phyloP scores from a whole-genome alignment of 208 protist genomes.

The Leishmania mexicana region DNA sequence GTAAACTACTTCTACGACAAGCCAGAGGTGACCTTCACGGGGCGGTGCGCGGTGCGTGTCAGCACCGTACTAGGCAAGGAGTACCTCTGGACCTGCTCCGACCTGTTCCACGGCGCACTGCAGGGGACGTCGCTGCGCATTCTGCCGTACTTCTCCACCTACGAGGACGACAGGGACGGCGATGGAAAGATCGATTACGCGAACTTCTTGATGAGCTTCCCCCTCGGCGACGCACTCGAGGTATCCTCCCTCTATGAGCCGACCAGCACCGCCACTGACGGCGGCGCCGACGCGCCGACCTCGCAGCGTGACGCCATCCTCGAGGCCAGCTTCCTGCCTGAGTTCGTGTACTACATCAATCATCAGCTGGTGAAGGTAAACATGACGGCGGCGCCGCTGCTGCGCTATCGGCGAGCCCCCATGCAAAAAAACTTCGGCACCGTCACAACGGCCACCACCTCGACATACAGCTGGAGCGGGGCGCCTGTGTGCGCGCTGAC shows the following conservation, averaged over 20 bases:
- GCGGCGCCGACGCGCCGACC: slow-evolving; percentile 17
- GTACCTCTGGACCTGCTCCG: slow-evolving; percentile 80
- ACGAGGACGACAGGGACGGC: slow-evolving; percentile 49
- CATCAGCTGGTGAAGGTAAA: slow-evolving; percentile 50
- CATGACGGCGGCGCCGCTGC: slow-evolving; percentile 71
- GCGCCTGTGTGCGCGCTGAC: slow-evolving; percentile 57
- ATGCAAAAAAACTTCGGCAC: slow-evolving; percentile 3
- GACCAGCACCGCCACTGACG: not conserved
- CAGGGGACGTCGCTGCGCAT: slow-evolving; percentile 38
- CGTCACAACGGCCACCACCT: not conserved
- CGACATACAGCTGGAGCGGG: slow-evolving; percentile 25
- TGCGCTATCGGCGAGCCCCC: slow-evolving; percentile 37
- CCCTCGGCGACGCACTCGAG: slow-evolving; percentile 42
- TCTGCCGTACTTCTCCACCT: slow-evolving; percentile 62
- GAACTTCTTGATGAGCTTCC: slow-evolving; percentile 60
- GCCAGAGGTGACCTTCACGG: slow-evolving; percentile 59
- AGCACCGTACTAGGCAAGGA: slow-evolving; percentile 63
- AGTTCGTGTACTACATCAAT: slow-evolving; percentile 71
- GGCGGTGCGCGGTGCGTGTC: slow-evolving; percentile 59
- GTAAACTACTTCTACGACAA: slow-evolving; percentile 53
- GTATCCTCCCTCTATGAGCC: slow-evolving; percentile 24
- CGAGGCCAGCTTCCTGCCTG: slow-evolving; percentile 66
- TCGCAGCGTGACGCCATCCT: slow-evolving; percentile 46
- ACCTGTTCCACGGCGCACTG: slow-evolving; percentile 55
- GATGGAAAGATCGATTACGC: slow-evolving; percentile 42